Conservation (phyloP, 2,329 filamentous ascomycete species). For the Atkinsonella texensis region DNA sequence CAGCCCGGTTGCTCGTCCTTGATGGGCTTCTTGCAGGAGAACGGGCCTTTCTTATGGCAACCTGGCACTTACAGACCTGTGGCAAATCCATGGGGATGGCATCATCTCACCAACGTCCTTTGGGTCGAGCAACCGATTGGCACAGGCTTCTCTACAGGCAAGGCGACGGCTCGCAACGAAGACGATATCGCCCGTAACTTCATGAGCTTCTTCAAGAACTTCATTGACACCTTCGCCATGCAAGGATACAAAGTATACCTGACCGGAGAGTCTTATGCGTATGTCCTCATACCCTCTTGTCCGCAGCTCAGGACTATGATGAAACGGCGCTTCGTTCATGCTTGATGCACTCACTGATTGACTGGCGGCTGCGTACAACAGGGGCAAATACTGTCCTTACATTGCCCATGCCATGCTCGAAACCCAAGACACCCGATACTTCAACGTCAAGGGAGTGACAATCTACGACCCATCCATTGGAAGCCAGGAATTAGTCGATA, state of each 20-base stretch:
- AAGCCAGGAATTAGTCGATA: constrained; percentile 29
- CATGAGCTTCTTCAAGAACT: constrained; percentile 68
- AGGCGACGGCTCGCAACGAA: constrained; percentile 50
- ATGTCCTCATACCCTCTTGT: not conserved
- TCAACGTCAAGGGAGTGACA: constrained; percentile 52
- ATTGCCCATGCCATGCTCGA: constrained; percentile 60
- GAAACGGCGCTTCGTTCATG: not conserved
- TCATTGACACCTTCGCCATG: constrained; percentile 55
- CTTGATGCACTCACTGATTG: not conserved
- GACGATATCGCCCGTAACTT: constrained; percentile 59
- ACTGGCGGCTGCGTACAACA: not conserved
- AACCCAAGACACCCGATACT: constrained; percentile 48
- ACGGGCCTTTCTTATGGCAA: constrained; percentile 62
- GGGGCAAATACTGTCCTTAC: constrained; percentile 52
- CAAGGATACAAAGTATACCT: constrained; percentile 60
- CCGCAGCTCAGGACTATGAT: not conserved
- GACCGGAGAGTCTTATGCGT: constrained; percentile 54
- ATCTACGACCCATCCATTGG: constrained; percentile 58
- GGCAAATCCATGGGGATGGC: constrained; percentile 59
- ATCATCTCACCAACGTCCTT: constrained; percentile 35
- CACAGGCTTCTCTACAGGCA: constrained; percentile 59
- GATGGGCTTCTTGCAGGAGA: constrained; percentile 62
- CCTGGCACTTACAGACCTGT: constrained; percentile 55
- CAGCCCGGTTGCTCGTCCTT: constrained; percentile 46
- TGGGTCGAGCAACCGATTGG: constrained; percentile 60